These are phyloP conservation scores for Paraphaeosphaeria sporulosa DNA, from an alignment of 2,329 filamentous ascomycete species.

Conservation along the genomic window DNA sequence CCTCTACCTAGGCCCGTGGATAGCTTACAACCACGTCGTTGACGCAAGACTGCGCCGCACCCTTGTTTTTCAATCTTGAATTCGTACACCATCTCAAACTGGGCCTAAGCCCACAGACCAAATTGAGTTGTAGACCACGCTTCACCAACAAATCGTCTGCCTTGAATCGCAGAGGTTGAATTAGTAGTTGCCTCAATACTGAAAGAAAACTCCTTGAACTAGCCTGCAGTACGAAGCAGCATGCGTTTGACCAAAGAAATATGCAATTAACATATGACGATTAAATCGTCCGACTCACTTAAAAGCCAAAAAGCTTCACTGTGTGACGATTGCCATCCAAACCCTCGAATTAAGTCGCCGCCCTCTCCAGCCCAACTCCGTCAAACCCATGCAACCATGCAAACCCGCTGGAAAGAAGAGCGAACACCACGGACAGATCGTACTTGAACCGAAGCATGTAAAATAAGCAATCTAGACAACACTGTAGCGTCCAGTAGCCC, in stretches of 20 bases:
- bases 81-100: background rate
- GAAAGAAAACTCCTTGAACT: background rate
- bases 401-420: background rate
- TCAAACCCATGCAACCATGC: background rate
- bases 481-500: conserved; percentile 83
- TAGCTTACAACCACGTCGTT: no score
- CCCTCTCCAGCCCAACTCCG: conserved; percentile 1
- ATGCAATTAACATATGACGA: conserved; percentile 12
- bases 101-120: background rate
- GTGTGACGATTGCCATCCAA: conserved; percentile 5
- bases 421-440: background rate
- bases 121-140: background rate
- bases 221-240: background rate
- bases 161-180: background rate
- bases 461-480: conserved; percentile 55
- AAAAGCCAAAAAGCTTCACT: background rate
- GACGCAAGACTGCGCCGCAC: no score
- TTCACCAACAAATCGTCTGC: background rate
- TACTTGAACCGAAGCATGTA: conserved; percentile 11
- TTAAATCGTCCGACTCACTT: conserved; percentile 18
- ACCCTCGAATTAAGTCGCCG: background rate
- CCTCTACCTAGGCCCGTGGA: no score
- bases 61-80: no score
- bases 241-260: conserved; percentile 4
- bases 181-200: background rate